Base-by-base conservation (phyloP, 2,329 filamentous ascomycete species). In the Aspergillus amoenus region DNA sequence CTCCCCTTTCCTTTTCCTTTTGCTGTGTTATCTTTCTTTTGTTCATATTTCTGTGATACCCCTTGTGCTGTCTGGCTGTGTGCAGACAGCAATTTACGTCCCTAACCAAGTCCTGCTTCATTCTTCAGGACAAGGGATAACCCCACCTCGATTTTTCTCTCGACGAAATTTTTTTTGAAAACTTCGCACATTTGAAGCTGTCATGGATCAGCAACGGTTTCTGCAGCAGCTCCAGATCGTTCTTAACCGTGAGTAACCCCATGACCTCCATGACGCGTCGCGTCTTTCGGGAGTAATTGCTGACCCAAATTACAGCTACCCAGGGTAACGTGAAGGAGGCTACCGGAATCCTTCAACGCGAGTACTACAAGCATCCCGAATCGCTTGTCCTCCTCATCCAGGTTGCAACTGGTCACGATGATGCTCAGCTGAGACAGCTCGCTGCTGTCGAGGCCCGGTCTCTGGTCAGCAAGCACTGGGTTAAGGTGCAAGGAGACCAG, bases 401-500 rank as follows among this genome's bases (percentile, higher is more conserved):
- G 78, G 87, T 97, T 69, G 84, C 95, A 66, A 89, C 91, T 67
- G 90, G 88, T 57, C 88, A 96, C 76, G 81, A 87, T 59, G 80
- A 82, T 70, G 74, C 83, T 46, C 84, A 87, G 65, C 82, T 97
- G 55, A 89, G 92, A 70, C 94, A 97, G 81, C 84, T 96, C 64
- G 92, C 94, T 52, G 90, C 93, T 52, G 91, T 97, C 63, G 93
- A 97, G 82, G 89, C 90, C 30, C 83, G 91, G 60, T 88, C 91
- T 68, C 83, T 96, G 45, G 89, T 94, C 40, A 77, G 82, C 65
- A 95, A 90, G 81, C 93, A 95, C 80, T 99, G 94, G 94, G 78
- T 85, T 58, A 82, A 84, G 61, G 83, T 95, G 12, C 78, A 88
- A 39, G 83, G 83, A 55, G 84, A 87, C 62, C 88, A 96, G 80